Base-by-base conservation (phyloP, 345 rosid genomes). In the Eucalyptus curtisii region DNA sequence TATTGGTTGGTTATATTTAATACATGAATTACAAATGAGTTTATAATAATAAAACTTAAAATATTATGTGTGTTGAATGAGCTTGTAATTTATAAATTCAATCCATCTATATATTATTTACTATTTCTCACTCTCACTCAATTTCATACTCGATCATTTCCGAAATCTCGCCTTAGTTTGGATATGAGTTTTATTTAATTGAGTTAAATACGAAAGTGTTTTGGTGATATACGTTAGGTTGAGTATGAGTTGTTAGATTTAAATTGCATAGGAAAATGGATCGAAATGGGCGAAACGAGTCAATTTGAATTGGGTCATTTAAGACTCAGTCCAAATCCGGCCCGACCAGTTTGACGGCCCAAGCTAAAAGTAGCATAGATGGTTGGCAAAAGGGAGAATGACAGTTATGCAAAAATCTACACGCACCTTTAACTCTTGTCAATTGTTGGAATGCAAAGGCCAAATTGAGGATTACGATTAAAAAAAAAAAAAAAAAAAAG, bases 401-500 rank as follows among this genome's bases (percentile, higher is more conserved):
- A 10, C n/a, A 57, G 64, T 57, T 5, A 10, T 5, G 14, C 64
- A 57, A 25, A 27, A 57, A n/a, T 66, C 40, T 66, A 9, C 76
- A n/a, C 76, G 64, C n/a, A 7, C 37, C 40, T 16, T 16, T 15
- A 1, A 3, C 37, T n/a, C 33, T 31, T 2, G 2, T 66, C n/a
- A 68, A 68, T 5, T 19, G 80, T 19, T 33, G 42, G 44, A 4
- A 5, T 7, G 40, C 20, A 3, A 37, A 19, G 0, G 13, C 82
- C 47, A 5, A 37, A 37, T 20, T 0, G 25, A 27, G 4, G 82
- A 40, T 3, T 10, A 10, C 45, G 82, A 37, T 37, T 3, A 17
- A 8, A 5, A 8, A 0, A 3, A 10, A 11, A 3, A 10, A 0
- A 4, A 19, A 7, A n/a, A n/a, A n/a, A n/a, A n/a, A n/a, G n/a